Evolutionary conservation across 768 basidiomycete genomes (phyloP).

Genomic region (Inosperma sp.): DNA sequence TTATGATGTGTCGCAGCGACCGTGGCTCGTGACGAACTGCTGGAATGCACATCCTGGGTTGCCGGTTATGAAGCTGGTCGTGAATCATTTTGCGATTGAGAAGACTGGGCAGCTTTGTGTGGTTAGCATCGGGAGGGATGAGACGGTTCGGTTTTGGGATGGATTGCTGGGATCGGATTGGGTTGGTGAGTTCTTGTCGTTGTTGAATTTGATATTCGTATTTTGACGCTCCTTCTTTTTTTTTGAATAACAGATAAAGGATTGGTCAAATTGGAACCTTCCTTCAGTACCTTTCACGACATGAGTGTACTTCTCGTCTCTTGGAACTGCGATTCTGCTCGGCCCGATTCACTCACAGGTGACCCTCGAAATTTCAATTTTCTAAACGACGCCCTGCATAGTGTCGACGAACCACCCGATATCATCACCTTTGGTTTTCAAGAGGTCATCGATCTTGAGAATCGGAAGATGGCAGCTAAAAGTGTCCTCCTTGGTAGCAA

Average conservation of each 20-base stretch:
- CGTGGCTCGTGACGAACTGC: constrained; percentile 83
- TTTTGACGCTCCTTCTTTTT: constrained; percentile 2
- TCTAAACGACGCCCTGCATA: constrained; percentile 69
- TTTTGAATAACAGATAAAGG: constrained; percentile 53
- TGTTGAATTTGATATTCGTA: not conserved
- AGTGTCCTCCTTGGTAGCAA: constrained; percentile 69
- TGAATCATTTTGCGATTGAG: constrained; percentile 74
- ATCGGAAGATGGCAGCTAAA: constrained; percentile 88
- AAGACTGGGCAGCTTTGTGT: constrained; percentile 65
- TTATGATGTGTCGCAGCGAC: constrained; percentile 67
- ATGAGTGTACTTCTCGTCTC: constrained; percentile 76
- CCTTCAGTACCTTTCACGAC: constrained; percentile 76
- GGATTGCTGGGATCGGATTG: constrained; percentile 80
- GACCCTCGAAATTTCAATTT: constrained; percentile 73
- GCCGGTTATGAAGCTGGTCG: constrained; percentile 58
- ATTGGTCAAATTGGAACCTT: constrained; percentile 64
- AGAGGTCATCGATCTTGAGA: constrained; percentile 94
- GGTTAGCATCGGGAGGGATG: constrained; percentile 71
- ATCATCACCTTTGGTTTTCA: constrained; percentile 94
- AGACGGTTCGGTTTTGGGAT: constrained; percentile 79
- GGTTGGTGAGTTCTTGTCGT: constrained; percentile 59
- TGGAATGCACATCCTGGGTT: constrained; percentile 78
- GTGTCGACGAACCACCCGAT: constrained; percentile 69
- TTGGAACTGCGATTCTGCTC: constrained; percentile 91
- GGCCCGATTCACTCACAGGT: constrained; percentile 66